phyloP scores from a whole-genome alignment of 805 yeast genomes.

The Spathaspora girioi region DNA sequence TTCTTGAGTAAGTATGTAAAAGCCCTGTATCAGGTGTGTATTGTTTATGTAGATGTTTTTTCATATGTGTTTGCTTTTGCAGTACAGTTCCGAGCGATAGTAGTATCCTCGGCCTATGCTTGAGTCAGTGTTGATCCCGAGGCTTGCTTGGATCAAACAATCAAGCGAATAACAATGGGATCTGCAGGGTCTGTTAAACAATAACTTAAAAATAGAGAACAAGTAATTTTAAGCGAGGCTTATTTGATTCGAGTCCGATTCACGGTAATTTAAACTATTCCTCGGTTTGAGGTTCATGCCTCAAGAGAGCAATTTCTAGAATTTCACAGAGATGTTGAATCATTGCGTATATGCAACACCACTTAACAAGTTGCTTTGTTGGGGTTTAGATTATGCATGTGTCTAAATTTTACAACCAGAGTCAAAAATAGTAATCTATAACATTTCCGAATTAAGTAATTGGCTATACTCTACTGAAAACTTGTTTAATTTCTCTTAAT shows the following conservation, averaged over 20 bases:
- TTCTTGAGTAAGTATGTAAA: neutral
- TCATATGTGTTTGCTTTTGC: no score
- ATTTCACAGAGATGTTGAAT: neutral
- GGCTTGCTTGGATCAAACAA: neutral
- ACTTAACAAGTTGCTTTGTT: neutral
- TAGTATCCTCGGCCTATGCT: neutral
- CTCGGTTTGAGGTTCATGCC: neutral
- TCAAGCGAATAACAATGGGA: neutral
- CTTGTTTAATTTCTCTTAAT: constrained; percentile 35
- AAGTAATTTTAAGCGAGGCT: neutral
- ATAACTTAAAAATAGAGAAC: no score
- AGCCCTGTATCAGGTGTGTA: neutral
- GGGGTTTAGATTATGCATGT: neutral
- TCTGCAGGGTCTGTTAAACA: neutral
- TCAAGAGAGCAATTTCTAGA: neutral
- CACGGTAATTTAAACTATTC: neutral
- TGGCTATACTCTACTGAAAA: constrained; percentile 47
- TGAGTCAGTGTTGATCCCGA: neutral
- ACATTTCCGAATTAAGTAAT: neutral
- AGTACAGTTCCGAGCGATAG: no score
- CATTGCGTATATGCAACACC: neutral
- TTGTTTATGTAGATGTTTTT: no score
- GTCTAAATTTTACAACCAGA: neutral
- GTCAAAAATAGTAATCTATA: neutral
- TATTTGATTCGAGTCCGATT: neutral